A percentile compares a stretch with the other conserved stretches of the same genome.
These are phyloP conservation scores for Eremothecium coryli DNA, from an alignment of 1,139 yeast species.

Conservation along the genomic window DNA sequence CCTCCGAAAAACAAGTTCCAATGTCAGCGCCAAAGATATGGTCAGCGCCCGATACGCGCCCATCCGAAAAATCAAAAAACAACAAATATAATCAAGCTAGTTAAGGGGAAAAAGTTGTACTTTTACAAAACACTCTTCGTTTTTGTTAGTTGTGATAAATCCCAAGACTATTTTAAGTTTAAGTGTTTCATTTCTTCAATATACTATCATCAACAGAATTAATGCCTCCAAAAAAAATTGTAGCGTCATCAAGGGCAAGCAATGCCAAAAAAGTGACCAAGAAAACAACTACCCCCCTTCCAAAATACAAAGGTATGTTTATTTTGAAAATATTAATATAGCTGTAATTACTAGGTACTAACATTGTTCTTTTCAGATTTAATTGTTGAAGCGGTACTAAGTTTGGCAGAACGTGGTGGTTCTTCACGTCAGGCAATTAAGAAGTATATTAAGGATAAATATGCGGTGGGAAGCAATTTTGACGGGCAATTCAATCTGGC, in stretches of 20 bases:
- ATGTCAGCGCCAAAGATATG: constrained; percentile 2
- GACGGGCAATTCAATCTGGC: constrained; percentile 73
- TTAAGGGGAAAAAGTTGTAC: constrained; percentile 1
- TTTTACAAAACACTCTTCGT: constrained; percentile 2
- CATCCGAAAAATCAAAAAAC: neutral
- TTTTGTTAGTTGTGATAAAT: neutral
- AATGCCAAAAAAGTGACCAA: constrained; percentile 2
- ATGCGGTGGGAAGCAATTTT: constrained; percentile 50
- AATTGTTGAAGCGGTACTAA: constrained; percentile 64
- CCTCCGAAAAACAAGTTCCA: constrained; percentile 1
- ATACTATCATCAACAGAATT: no score
- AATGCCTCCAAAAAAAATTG: neutral
- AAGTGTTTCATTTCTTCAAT: no score
- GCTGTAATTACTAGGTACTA: constrained; percentile 1
- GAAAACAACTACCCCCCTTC: constrained; percentile 9
- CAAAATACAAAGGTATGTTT: constrained; percentile 13
- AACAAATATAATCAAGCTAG: neutral
- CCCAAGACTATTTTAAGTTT: no score
- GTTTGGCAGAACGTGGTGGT: constrained; percentile 75
- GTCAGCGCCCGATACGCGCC: constrained; percentile 4
- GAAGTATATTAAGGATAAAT: constrained; percentile 46
- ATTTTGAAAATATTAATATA: constrained; percentile 11
- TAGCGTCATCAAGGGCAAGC: neutral
- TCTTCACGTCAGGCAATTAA: constrained; percentile 75
- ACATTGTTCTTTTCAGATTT: constrained; percentile 41